Evolutionary conservation across 768 basidiomycete genomes (phyloP).

Genomic region (Chlorophyllum brunneum): DNA sequence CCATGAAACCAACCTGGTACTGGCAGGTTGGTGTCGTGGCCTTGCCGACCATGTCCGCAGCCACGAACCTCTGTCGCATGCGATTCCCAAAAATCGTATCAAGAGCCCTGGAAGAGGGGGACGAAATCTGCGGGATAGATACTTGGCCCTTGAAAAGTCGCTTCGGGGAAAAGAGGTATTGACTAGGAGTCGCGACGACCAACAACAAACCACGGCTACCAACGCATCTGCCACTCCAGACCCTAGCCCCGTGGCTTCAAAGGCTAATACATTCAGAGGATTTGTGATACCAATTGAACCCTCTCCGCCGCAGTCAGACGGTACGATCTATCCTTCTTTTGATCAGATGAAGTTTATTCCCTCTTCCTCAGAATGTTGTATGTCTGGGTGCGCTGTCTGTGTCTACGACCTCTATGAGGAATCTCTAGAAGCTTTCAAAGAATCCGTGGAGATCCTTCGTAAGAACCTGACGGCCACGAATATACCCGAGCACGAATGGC

Average conservation of each 20-base stretch:
- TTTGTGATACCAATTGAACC: constrained; percentile 61
- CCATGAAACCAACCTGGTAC: neutral
- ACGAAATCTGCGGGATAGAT: constrained; percentile 8
- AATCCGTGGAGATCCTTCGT: constrained; percentile 48
- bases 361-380: constrained; percentile 72
- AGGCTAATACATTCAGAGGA: constrained; percentile 40
- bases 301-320: constrained; percentile 60
- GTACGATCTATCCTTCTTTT: constrained; percentile 29
- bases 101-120: constrained; percentile 1
- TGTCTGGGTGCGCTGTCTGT: constrained; percentile 92
- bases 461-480: constrained; percentile 39
- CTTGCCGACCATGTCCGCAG: constrained; percentile 1
- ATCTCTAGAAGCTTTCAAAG: constrained; percentile 57
- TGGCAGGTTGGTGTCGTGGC: neutral
- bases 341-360: neutral
- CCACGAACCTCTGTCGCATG: neutral
- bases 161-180: constrained; percentile 12
- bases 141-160: constrained; percentile 3
- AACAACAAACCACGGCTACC: neutral
- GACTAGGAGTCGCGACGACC: neutral
- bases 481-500: constrained; percentile 67
- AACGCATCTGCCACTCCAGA: neutral
- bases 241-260: neutral
- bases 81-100: neutral
- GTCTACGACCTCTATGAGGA: constrained; percentile 88